Percentiles rank a stretch among this genome's conserved stretches.
phyloP scores from a whole-genome alignment of 495 filamentous ascomycete genomes.

The Mytilinidion resinicola region DNA sequence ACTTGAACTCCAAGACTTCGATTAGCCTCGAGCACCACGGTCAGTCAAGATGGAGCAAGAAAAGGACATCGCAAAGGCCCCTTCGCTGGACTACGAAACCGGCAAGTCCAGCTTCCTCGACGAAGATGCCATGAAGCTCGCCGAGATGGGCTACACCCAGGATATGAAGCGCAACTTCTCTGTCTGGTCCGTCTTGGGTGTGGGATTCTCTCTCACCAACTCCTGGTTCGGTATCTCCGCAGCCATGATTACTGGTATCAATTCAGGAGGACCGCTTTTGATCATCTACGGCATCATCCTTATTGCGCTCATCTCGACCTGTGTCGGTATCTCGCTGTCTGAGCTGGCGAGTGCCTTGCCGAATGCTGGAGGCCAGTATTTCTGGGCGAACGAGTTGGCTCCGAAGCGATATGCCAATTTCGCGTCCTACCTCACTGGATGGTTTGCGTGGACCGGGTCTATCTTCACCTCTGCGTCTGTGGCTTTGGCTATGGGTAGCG shows the following conservation, averaged over 20 bases:
- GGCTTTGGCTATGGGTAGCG: constrained; percentile 48
- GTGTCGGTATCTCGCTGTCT: constrained; percentile 49
- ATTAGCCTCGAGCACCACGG: too few relatives aligned
- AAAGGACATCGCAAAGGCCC: constrained; percentile 5
- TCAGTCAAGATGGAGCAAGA: constrained; percentile 7
- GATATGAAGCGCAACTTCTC: constrained; percentile 55
- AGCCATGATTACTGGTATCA: constrained; percentile 54
- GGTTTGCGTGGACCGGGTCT: constrained; percentile 52
- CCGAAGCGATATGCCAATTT: constrained; percentile 48
- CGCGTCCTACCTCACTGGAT: constrained; percentile 51
- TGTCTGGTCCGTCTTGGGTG: constrained; percentile 51
- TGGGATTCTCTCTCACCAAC: constrained; percentile 58
- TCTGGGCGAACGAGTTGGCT: constrained; percentile 55
- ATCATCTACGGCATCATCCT: constrained; percentile 57
- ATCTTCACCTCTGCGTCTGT: constrained; percentile 55
- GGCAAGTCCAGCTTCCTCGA: constrained; percentile 16
- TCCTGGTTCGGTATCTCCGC: constrained; percentile 59
- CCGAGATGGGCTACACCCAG: constrained; percentile 55
- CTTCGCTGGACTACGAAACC: constrained; percentile 1
- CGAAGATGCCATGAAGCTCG: constrained; percentile 29
- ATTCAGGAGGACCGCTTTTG: constrained; percentile 53
- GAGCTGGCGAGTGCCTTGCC: constrained; percentile 55
- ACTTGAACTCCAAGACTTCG: too few relatives aligned
- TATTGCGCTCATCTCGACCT: constrained; percentile 48
- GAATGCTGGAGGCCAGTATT: constrained; percentile 60